phyloP scores from a whole-genome alignment of 352 stramenopile species.

The Globisporangium nunn region DNA sequence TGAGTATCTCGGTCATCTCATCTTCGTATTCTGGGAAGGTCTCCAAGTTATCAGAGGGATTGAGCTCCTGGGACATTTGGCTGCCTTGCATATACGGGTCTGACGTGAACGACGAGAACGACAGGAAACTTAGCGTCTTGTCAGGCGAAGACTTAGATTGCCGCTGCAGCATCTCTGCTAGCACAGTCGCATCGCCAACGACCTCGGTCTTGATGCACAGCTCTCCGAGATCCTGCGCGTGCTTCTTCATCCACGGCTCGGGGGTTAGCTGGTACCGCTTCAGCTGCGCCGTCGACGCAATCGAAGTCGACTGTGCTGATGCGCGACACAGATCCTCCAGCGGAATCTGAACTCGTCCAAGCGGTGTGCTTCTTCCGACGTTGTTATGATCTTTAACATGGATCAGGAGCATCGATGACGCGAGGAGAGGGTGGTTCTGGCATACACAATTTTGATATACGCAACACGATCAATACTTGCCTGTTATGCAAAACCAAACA shows the following conservation, averaged over 20 bases:
- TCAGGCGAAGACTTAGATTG: constrained; percentile 23
- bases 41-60: neutral
- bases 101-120: constrained; percentile 40
- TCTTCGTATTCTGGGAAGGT: constrained; percentile 27
- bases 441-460: no score
- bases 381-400: constrained; percentile 79
- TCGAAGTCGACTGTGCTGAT: constrained; percentile 47
- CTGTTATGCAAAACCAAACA: neutral
- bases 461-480: neutral
- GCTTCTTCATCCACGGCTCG: constrained; percentile 72
- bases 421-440: constrained; percentile 39
- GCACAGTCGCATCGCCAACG: constrained; percentile 38
- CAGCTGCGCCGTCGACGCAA: constrained; percentile 33
- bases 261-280: constrained; percentile 53
- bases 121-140: constrained; percentile 50
- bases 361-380: constrained; percentile 44
- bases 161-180: constrained; percentile 49
- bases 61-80: constrained; percentile 3
- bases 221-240: constrained; percentile 43
- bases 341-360: constrained; percentile 61
- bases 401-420: constrained; percentile 43
- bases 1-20: constrained; percentile 38
- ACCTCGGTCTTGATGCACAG: constrained; percentile 66
- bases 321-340: constrained; percentile 49
- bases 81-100: constrained; percentile 31